Conservation (phyloP, 208 protist species). For the Novymonas esmeraldas region DNA sequence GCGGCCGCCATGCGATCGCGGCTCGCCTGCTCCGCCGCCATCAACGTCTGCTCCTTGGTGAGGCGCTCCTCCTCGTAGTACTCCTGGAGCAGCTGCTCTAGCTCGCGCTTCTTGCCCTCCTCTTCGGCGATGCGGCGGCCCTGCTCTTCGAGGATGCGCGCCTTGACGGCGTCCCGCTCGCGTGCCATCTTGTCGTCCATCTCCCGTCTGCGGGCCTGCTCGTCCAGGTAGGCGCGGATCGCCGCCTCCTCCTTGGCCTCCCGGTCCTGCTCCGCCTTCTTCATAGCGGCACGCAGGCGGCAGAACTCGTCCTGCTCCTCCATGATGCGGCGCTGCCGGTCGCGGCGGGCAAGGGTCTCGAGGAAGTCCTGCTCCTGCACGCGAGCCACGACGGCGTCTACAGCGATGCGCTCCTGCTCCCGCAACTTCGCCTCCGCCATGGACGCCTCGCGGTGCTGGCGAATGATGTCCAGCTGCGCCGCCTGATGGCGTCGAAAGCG, state of each 20-base stretch:
- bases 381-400: conserved; percentile 86
- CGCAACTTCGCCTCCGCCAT: conserved; percentile 62
- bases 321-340: conserved; percentile 77
- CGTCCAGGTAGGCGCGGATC: conserved; percentile 77
- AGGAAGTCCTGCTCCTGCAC: conserved; percentile 88
- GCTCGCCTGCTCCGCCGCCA: conserved; percentile 66
- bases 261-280: conserved; percentile 75
- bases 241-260: conserved; percentile 82
- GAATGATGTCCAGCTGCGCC: conserved; percentile 79
- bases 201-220: conserved; percentile 76
- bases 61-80: conserved; percentile 91
- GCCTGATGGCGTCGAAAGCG: conserved; percentile 76
- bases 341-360: conserved; percentile 59
- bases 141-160: conserved; percentile 83
- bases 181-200: conserved; percentile 67
- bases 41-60: conserved; percentile 72
- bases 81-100: conserved; percentile 85
- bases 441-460: conserved; percentile 56
- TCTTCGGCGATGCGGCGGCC: conserved; percentile 82
- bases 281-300: conserved; percentile 66
- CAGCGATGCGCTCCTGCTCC: conserved; percentile 84
- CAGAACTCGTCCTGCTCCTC: conserved; percentile 86
- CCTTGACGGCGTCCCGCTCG: conserved; percentile 79
- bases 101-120: conserved; percentile 80
- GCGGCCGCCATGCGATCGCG: conserved; percentile 68